Percentiles rank a stretch among this genome's conserved stretches.
phyloP scores from a whole-genome alignment of 331 rosid genomes.

The Rosa hybrid region DNA sequence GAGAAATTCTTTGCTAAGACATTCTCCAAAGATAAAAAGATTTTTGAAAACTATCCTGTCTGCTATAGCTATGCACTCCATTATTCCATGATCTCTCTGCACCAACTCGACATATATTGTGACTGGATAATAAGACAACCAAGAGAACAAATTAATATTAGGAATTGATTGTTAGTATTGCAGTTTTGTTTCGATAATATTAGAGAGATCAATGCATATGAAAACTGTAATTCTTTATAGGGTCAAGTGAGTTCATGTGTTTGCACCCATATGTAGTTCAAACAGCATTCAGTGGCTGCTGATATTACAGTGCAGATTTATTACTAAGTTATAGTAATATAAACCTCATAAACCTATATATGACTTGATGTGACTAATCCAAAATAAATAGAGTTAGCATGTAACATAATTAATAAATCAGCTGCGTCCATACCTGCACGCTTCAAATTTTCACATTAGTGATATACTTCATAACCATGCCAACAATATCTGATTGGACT shows the following conservation, averaged over 20 bases:
- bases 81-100: neutral
- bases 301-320: neutral
- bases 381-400: too few species aligned
- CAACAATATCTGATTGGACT: conserved; percentile 51
- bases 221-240: neutral
- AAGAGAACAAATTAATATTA: neutral
- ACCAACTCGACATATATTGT: neutral
- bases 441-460: conserved; percentile 47
- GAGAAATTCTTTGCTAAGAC: neutral
- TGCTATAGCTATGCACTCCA: neutral
- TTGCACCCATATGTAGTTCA: neutral
- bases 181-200: neutral
- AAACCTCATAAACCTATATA: too few species aligned
- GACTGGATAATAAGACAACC: neutral
- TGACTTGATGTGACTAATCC: too few species aligned
- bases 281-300: neutral
- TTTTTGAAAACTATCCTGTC: neutral
- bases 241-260: neutral
- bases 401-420: neutral
- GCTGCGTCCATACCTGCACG: conserved; percentile 10
- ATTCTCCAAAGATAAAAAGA: neutral
- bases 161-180: neutral
- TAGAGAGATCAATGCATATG: neutral
- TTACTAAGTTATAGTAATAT: neutral
- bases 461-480: conserved; percentile 61